Conservation (phyloP, 2,329 filamentous ascomycete genomes). For the Cordyceps militaris region DNA sequence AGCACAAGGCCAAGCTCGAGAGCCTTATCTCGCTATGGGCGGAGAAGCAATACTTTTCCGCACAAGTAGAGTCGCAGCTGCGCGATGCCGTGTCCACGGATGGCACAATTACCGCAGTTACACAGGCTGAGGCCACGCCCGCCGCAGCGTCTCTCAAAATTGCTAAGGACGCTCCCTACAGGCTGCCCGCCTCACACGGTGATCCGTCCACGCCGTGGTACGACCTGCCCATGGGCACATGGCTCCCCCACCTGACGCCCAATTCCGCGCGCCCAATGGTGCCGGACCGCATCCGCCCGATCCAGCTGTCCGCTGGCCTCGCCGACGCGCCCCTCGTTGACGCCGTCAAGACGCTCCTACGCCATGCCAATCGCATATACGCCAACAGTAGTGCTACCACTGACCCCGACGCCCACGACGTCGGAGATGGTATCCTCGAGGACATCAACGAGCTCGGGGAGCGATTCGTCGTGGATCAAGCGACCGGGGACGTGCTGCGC, state of each 20-base stretch:
- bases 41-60: slow-evolving; percentile 54
- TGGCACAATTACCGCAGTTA: not conserved
- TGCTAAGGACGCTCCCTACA: slow-evolving; percentile 55
- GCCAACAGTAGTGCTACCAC: slow-evolving; percentile 29
- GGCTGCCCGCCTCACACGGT: slow-evolving; percentile 71
- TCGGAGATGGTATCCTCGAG: slow-evolving; percentile 18
- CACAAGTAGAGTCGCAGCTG: slow-evolving; percentile 49
- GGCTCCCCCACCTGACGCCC: slow-evolving; percentile 70
- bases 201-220: slow-evolving; percentile 68
- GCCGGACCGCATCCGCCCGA: slow-evolving; percentile 60
- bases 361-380: slow-evolving; percentile 64
- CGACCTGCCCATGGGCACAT: slow-evolving; percentile 74
- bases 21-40: slow-evolving; percentile 64
- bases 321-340: slow-evolving; percentile 58
- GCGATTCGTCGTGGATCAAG: slow-evolving; percentile 54
- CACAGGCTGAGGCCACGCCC: slow-evolving; percentile 17
- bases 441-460: slow-evolving; percentile 74
- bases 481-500: slow-evolving; percentile 56
- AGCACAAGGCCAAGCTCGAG: slow-evolving; percentile 57
- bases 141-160: slow-evolving; percentile 20
- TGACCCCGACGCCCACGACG: slow-evolving; percentile 15
- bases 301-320: slow-evolving; percentile 62
- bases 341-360: slow-evolving; percentile 64
- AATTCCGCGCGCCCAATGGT: slow-evolving; percentile 71
- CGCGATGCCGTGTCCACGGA: slow-evolving; percentile 43